Conservation (phyloP, 768 basidiomycete genomes). For the Hemileccinum impolitum region DNA sequence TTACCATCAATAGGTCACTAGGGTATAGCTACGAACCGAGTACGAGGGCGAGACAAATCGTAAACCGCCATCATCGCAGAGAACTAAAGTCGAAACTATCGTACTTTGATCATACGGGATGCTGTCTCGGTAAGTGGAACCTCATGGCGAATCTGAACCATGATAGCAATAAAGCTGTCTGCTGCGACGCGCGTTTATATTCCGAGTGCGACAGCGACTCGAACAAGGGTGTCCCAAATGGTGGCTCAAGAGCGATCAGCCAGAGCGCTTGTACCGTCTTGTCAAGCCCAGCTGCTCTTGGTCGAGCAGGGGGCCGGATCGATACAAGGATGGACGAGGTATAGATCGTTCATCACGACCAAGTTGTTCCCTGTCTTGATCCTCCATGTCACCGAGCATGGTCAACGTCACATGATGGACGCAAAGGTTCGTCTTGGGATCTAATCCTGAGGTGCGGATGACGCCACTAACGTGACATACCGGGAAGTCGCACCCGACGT, state of each 20-base stretch:
- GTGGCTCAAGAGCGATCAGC: neutral
- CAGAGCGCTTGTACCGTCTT: neutral
- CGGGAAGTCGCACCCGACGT: neutral
- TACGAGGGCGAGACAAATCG: too few species aligned
- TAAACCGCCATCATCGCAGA: too few species aligned
- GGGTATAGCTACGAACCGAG: too few species aligned
- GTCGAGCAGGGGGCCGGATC: conserved; percentile 1
- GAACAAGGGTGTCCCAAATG: conserved; percentile 2
- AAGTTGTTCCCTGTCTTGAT: conserved; percentile 2
- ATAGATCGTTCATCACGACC: neutral
- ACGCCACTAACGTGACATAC: neutral
- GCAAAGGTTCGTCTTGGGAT: neutral
- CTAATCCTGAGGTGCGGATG: neutral
- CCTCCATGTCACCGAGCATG: neutral
- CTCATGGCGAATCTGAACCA: conserved; percentile 2
- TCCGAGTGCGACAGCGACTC: neutral
- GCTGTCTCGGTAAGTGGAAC: neutral
- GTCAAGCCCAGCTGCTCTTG: neutral
- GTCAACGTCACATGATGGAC: neutral
- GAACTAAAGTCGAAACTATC: too few species aligned
- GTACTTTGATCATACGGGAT: neutral
- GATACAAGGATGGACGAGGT: conserved; percentile 5
- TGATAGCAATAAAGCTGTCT: conserved; percentile 9
- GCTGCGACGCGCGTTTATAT: conserved; percentile 11
- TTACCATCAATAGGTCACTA: too few species aligned